Conservation (phyloP, 345 rosid genomes). For the Brassica rapa region DNA sequence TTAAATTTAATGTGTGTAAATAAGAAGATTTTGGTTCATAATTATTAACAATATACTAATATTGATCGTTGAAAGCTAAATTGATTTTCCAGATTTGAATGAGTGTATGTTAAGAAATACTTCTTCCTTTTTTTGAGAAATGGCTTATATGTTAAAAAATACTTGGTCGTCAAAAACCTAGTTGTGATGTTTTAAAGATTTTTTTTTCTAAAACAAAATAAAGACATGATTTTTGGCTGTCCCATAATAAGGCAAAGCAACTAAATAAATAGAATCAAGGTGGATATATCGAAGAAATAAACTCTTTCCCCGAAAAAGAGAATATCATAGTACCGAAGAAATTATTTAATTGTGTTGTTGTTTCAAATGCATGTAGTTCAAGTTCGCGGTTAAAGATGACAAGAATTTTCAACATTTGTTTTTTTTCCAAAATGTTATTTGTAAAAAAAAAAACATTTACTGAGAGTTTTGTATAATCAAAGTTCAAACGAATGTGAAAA, state of each 20-base stretch:
- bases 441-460: neutral
- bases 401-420: neutral
- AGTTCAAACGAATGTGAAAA: neutral
- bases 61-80: neutral
- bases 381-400: neutral
- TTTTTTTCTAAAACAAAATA: neutral
- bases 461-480: neutral
- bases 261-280: neutral
- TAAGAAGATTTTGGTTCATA: neutral
- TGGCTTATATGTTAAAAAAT: too few species aligned
- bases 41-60: neutral
- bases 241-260: slow-evolving; percentile 3
- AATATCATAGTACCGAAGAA: slow-evolving; percentile 25
- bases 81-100: neutral
- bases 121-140: too few species aligned
- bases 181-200: neutral
- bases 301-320: slow-evolving; percentile 24
- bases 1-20: neutral
- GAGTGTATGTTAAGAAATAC: neutral
- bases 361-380: slow-evolving; percentile 24
- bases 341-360: neutral
- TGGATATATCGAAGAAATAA: slow-evolving; percentile 25
- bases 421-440: neutral
- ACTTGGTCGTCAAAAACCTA: too few species aligned
- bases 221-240: slow-evolving; percentile 11